phyloP scores from a whole-genome alignment of 2,329 filamentous ascomycete genomes.

The Fusarium sp. region DNA sequence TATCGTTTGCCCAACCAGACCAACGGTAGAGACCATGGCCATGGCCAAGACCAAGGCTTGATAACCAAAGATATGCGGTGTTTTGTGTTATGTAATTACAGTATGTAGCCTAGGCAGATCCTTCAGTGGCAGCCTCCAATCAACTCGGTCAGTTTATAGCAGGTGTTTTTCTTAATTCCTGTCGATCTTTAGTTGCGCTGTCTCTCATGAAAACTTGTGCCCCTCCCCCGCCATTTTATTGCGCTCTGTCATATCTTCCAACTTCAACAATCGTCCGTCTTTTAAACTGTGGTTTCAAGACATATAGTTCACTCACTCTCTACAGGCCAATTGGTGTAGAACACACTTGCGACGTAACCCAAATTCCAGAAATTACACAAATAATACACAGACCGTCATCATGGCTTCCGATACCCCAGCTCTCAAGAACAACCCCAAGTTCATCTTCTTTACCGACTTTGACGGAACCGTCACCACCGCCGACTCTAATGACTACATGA shows the following conservation, averaged over 20 bases:
- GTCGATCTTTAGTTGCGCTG: conserved; percentile 31
- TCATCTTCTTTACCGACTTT: conserved; percentile 99
- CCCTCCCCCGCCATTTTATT: conserved; percentile 48
- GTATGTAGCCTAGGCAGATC: conserved; percentile 33
- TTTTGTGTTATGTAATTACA: conserved; percentile 31
- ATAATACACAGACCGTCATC: conserved; percentile 29
- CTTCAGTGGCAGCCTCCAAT: conserved; percentile 38
- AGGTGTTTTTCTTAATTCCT: conserved; percentile 35
- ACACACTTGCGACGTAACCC: neutral
- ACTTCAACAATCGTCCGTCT: conserved; percentile 17
- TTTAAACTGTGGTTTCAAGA: conserved; percentile 2
- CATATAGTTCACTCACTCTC: conserved; percentile 6
- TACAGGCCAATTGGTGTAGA: neutral
- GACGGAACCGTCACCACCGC: conserved; percentile 91
- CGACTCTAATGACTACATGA: conserved; percentile 79
- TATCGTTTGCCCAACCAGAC: conserved; percentile 8
- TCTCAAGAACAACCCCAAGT: conserved; percentile 78
- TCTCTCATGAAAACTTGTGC: conserved; percentile 44
- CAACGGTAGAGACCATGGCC: conserved; percentile 23
- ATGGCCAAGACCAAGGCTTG: conserved; percentile 9
- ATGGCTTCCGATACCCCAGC: conserved; percentile 68
- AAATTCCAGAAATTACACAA: neutral
- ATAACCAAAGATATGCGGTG: conserved; percentile 39
- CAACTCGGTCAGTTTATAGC: conserved; percentile 32
- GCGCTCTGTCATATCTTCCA: conserved; percentile 33